Evolutionary conservation across 2,329 filamentous ascomycete species (phyloP), one percentile per base, ranked within the genome.

Genomic region (Fusarium liriodendri): DNA sequence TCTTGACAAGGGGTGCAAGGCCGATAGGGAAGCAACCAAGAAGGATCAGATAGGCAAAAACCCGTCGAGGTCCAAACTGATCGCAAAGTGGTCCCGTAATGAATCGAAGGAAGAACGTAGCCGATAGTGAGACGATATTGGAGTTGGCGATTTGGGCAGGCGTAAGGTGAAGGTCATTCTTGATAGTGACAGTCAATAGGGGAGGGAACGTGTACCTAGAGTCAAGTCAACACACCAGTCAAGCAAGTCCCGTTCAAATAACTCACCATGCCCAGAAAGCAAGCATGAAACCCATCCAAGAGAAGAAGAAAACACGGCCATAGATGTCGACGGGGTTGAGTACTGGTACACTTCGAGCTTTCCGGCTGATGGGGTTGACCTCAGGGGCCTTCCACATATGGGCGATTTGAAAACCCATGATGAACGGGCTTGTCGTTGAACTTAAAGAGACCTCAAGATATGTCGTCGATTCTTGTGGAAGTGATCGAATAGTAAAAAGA

Each of bases 221-320:
- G 25, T 32, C 18, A 10, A 20, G 68, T 78, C 42, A 79, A 64
- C 52, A 59, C 13, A 66, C 29, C 47, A 47, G 50, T 22, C 61
- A 16, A 25, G 6, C n/a, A 22, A 40, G 14, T 62, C 29, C 4
- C 9, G 22, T 27, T 59, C 22, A 29, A 57, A 32, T 14, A 54
- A 76, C 80, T 70, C 66, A 83, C 93, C 93, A 98, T 13, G 94
- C 95, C 88, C 94, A 94, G 83, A 97, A 98, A 9, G 94, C 93
- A 62, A 96, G 89, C 88, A 97, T 91, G 83, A 97, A 97, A 3
- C 94, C 94, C 57, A 95, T 88, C 91, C 94, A 97, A 2, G 93
- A 93, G 84, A 97, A 97, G 86, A 95, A 95, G 83, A 97, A 97
- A 0, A 97, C 95, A 8, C 95, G 89, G 40, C 95, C 95, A 85